phyloP scores from a whole-genome alignment of 1,284 basidiomycete species.

The Naganishia liquefaciens region DNA sequence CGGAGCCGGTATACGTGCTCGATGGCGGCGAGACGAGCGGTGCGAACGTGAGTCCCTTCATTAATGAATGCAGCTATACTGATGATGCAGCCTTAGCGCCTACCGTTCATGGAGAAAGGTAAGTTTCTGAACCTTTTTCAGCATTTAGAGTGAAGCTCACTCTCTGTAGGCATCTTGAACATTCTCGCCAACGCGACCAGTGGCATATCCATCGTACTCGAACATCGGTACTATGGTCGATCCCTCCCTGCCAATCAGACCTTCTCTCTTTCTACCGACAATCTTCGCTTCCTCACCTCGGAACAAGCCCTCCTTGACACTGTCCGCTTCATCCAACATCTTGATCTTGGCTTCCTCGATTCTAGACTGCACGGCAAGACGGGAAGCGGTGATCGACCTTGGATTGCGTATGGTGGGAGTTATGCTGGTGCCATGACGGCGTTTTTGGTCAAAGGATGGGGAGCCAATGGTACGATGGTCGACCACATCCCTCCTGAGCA shows the following conservation, averaged over 20 bases:
- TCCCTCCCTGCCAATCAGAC: constrained; percentile 65
- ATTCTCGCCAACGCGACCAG: constrained; percentile 79
- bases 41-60: constrained; percentile 39
- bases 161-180: constrained; percentile 68
- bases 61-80: background rate
- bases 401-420: constrained; percentile 87
- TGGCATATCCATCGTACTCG: constrained; percentile 81
- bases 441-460: constrained; percentile 61
- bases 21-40: constrained; percentile 77
- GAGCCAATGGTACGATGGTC: constrained; percentile 14
- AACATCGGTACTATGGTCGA: constrained; percentile 73
- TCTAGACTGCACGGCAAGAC: constrained; percentile 62
- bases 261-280: constrained; percentile 72
- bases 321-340: constrained; percentile 73
- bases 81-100: constrained; percentile 33
- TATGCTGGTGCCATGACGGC: constrained; percentile 91
- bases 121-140: background rate
- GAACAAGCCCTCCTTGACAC: constrained; percentile 88
- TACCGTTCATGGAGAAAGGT: constrained; percentile 53
- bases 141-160: background rate
- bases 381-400: constrained; percentile 63
- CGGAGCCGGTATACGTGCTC: constrained; percentile 73
- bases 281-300: constrained; percentile 81
- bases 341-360: constrained; percentile 71
- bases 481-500: constrained; percentile 2